Conservation (phyloP, 257 asterid genomes). For the Leonotis leonurus region DNA sequence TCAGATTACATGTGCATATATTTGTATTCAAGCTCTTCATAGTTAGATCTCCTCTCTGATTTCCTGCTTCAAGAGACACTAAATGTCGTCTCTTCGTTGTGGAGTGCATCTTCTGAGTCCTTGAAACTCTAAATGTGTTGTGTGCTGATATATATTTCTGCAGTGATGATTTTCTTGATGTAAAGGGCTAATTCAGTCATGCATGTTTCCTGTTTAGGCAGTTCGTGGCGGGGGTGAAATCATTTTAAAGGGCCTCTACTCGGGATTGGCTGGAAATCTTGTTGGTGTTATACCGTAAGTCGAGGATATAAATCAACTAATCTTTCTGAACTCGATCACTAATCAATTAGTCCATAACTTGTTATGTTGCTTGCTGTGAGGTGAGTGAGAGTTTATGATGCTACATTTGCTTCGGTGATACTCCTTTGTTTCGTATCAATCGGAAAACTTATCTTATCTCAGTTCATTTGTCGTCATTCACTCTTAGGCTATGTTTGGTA, state of each 20-base stretch:
- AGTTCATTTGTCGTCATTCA: background rate
- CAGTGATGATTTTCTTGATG: background rate
- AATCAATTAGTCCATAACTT: background rate
- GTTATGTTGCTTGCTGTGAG: too few species aligned
- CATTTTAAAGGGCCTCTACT: constrained; percentile 56
- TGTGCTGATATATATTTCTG: background rate
- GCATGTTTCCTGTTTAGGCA: constrained; percentile 32
- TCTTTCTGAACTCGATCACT: constrained; percentile 5
- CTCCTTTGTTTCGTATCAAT: too few species aligned
- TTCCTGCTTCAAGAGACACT: background rate
- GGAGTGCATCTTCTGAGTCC: too few species aligned
- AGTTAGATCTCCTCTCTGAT: background rate
- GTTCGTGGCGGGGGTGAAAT: constrained; percentile 61
- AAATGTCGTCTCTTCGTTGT: background rate
- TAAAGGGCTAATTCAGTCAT: constrained; percentile 11
- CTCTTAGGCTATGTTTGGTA: background rate
- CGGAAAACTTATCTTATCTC: too few species aligned
- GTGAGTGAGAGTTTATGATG: too few species aligned
- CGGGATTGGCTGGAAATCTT: constrained; percentile 68
- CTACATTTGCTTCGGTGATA: too few species aligned
- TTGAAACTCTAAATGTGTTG: too few species aligned
- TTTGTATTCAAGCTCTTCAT: background rate
- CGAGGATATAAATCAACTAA: constrained; percentile 2
- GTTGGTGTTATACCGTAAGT: constrained; percentile 72
- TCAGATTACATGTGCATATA: background rate